Conservation (phyloP, 2,329 filamentous ascomycete species). For the Shiraia bambusicola region DNA sequence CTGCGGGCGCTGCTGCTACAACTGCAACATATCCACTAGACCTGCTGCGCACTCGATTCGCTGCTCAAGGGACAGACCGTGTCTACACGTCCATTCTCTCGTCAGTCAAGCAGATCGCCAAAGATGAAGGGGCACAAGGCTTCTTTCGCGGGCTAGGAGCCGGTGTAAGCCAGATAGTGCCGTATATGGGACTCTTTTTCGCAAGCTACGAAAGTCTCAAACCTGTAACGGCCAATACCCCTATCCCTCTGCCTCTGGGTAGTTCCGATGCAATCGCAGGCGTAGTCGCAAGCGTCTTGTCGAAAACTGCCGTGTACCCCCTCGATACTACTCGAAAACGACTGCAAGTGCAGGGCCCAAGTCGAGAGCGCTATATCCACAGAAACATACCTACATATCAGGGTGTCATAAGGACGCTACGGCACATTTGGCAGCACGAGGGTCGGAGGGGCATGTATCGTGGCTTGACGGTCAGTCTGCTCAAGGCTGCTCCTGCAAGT, state of each 20-base stretch:
- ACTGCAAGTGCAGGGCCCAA: constrained; percentile 93
- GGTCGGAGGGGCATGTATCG: constrained; percentile 81
- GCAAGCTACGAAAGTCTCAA: constrained; percentile 77
- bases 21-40: constrained; percentile 88
- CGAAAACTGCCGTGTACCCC: constrained; percentile 90
- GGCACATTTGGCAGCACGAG: constrained; percentile 68
- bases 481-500: constrained; percentile 93
- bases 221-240: constrained; percentile 45
- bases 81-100: constrained; percentile 73
- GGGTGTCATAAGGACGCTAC: constrained; percentile 65
- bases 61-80: constrained; percentile 80
- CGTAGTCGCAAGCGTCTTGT: constrained; percentile 72
- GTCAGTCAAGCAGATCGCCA: constrained; percentile 71
- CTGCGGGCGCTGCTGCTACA: constrained; percentile 80
- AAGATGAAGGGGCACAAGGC: constrained; percentile 71
- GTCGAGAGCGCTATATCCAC: constrained; percentile 74
- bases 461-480: constrained; percentile 80
- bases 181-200: constrained; percentile 98
- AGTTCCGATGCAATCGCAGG: constrained; percentile 83
- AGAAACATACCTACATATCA: constrained; percentile 84
- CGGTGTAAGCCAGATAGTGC: constrained; percentile 82
- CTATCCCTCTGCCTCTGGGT: constrained; percentile 66
- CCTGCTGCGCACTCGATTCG: constrained; percentile 89
- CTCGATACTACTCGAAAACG: constrained; percentile 90
- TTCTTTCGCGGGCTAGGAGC: constrained; percentile 89